Conservation (phyloP, 306 rosid species). For the Canavalia gladiata region DNA sequence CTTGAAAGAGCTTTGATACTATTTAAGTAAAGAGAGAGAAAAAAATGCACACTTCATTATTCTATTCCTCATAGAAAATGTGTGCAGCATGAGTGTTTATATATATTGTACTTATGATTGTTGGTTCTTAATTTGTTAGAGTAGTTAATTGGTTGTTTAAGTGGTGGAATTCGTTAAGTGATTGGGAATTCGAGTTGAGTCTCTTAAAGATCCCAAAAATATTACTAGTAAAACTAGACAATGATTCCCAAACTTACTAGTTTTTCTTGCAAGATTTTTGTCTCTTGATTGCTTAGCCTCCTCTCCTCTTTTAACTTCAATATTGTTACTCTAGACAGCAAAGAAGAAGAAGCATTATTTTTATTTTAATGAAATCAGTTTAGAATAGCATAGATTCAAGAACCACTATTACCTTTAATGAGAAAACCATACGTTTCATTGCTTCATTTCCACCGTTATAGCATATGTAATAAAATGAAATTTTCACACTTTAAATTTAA, state of each 20-base stretch:
- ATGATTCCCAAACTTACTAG: conserved; percentile 58
- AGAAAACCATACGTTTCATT: conserved; percentile 19
- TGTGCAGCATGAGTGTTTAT: too few species aligned
- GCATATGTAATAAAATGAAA: conserved; percentile 17
- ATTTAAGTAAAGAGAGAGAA: too few species aligned
- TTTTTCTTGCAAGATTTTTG: conserved; percentile 65
- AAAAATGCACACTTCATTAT: too few species aligned
- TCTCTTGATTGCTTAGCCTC: conserved; percentile 66
- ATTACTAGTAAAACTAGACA: conserved; percentile 24
- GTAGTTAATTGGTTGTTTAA: too few species aligned
- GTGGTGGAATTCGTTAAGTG: too few species aligned
- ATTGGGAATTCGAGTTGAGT: too few species aligned
- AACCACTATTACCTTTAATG: conserved; percentile 25
- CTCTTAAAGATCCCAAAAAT: conserved; percentile 14
- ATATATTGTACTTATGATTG: too few species aligned
- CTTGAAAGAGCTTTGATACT: too few species aligned
- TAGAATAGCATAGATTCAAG: conserved; percentile 34
- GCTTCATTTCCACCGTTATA: conserved; percentile 22
- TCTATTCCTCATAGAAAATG: too few species aligned
- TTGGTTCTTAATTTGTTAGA: too few species aligned
- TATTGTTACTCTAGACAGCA: conserved; percentile 75
- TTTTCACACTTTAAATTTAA: neutral
- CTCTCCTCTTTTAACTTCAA: conserved; percentile 76
- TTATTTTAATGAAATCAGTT: conserved; percentile 13
- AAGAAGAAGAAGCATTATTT: conserved; percentile 41